Base-by-base conservation (phyloP, 2,329 filamentous ascomycete species). In the Monosporascus sp. region DNA sequence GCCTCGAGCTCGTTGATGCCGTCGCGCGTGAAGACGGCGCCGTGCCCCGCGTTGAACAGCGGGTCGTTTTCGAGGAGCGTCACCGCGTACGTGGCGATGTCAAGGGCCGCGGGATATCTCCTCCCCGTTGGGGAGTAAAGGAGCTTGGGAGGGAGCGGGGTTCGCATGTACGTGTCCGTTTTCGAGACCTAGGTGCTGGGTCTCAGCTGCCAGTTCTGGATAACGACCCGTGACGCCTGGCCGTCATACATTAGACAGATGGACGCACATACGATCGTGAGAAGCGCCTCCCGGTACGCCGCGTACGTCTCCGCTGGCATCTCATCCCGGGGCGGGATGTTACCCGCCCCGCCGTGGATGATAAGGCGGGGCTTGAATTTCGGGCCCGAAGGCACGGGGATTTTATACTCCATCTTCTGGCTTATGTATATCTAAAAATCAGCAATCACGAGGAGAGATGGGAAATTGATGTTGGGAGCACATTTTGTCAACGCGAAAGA, bases 1-100 rank as follows among this genome's bases (percentile, higher is more conserved):
- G 89, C 89, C 71, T 96, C 91, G 56, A 96, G 84, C 72, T 96
- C 89, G 67, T 92, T 91, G 57, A 85, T 80, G 18, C 91, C 92
- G 59, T 87, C 85, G 49, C 85, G 83, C 0, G 90, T 96, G 70
- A 95, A 96, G 20, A 96, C 90, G 49, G 90, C 89, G 50, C 92
- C 92, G 62, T 84, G 85, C 7, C 85, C 90, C 53, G 85, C 84
- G 72, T 96, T 96, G 79, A 94, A 96, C 5, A 95, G 80, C 2
- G 86, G 79, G 64, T 91, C 83, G 64, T 95, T 77, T 72, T 96
- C 91, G 17, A 96, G 81, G 25, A 86, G 77, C 1, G 77, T 74
- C 11, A 95, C 90, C 45, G 90, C 90, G 67, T 86, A 81, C 2
- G 86, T 86, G 2, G 89, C 90, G 1, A 84, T 81, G 51, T 90